A percentile compares a stretch with the other conserved stretches of the same genome.
Evolutionary conservation across 192 early-diverging fungal species (phyloP).

Genomic region (Polychytrium aggregatum): DNA sequence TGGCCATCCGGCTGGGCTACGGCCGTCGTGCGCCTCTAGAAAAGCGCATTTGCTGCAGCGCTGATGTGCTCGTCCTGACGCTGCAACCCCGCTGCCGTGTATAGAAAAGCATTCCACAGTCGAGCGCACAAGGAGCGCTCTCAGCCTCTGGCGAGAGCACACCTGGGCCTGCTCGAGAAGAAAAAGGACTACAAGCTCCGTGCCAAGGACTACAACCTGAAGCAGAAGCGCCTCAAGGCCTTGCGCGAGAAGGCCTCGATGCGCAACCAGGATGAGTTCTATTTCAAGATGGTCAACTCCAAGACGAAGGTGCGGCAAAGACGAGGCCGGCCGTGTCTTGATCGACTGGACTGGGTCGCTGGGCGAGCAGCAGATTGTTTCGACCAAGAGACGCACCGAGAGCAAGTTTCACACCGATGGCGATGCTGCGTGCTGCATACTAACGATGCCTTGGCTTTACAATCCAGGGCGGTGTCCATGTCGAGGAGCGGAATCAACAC

Average conservation of each 20-base stretch:
- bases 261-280: conserved; percentile 96
- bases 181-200: conserved; percentile 97
- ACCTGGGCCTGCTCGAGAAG: conserved; percentile 80
- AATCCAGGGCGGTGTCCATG: conserved; percentile 60
- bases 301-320: conserved; percentile 55
- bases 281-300: conserved; percentile 89
- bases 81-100: too few species aligned
- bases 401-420: too few species aligned
- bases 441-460: not conserved
- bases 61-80: too few species aligned
- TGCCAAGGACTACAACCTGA: conserved; percentile 77
- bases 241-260: conserved; percentile 76
- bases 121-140: conserved; percentile 84
- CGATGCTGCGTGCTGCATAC: too few species aligned
- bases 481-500: conserved; percentile 50
- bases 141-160: conserved; percentile 39
- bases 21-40: too few species aligned
- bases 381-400: too few species aligned
- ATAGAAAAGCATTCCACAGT: conserved; percentile 77
- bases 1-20: too few species aligned
- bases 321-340: not conserved
- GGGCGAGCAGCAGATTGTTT: too few species aligned
- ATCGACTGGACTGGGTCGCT: too few species aligned
- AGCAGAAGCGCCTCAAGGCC: conserved; percentile 75
- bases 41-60: too few species aligned